phyloP scores from a whole-genome alignment of 805 yeast genomes.

The Kluyveromyces dobzhanskii region DNA sequence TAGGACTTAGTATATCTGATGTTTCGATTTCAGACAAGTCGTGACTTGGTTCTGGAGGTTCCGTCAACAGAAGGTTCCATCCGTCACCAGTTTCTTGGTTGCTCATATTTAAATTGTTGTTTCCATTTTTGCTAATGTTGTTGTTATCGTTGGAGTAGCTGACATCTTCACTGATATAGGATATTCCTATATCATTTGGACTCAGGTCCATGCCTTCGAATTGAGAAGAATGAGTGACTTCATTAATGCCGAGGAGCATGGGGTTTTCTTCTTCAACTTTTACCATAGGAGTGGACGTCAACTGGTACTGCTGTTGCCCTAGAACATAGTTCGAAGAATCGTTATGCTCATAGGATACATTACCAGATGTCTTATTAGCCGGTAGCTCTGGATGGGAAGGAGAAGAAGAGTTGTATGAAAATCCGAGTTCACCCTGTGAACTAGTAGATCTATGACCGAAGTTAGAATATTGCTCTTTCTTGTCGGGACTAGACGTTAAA shows the following conservation, averaged over 20 bases:
- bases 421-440: no score
- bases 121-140: not conserved
- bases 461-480: not conserved
- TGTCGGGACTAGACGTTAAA: not conserved
- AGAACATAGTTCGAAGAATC: no score
- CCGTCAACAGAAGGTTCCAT: conserved; percentile 9
- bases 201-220: no score
- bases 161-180: no score
- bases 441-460: no score
- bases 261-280: not conserved
- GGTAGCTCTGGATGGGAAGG: no score
- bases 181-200: no score
- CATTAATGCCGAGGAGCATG: not conserved
- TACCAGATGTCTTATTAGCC: no score
- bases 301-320: not conserved
- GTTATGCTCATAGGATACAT: no score
- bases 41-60: conserved; percentile 7
- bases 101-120: not conserved
- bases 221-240: no score
- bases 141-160: no score
- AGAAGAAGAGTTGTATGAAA: no score
- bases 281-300: not conserved
- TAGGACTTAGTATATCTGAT: conserved; percentile 14
- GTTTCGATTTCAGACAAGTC: conserved; percentile 14
- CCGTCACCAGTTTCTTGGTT: not conserved